Evolutionary conservation across 2,329 filamentous ascomycete species (phyloP).

Genomic region (Rhynchosporium secalis): DNA sequence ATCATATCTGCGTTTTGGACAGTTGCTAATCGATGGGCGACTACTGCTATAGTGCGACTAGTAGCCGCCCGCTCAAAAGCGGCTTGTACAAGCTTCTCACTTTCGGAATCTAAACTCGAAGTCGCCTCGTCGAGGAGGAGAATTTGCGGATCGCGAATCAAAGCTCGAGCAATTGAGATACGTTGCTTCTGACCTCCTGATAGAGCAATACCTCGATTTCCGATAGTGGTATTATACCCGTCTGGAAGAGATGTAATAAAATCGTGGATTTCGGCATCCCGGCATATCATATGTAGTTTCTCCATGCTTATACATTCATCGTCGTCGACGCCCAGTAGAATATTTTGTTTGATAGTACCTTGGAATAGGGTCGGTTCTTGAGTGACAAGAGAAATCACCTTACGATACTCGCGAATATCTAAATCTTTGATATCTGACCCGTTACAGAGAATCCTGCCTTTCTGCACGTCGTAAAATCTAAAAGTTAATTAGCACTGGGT

Average conservation of each 20-base stretch:
- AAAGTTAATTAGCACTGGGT: too few relatives aligned
- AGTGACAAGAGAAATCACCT: constrained; percentile 67
- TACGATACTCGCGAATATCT: constrained; percentile 62
- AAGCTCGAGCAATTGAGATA: constrained; percentile 54
- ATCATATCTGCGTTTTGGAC: constrained; percentile 64
- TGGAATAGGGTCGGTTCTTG: constrained; percentile 70
- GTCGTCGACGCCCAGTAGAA: constrained; percentile 59
- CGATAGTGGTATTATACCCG: constrained; percentile 50
- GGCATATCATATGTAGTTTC: constrained; percentile 48
- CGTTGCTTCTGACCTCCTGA: constrained; percentile 58
- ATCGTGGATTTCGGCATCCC: constrained; percentile 53
- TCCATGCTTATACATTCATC: constrained; percentile 41
- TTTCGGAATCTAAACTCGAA: constrained; percentile 55
- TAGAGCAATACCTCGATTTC: constrained; percentile 48
- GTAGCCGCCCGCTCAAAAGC: constrained; percentile 65
- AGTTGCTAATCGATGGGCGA: constrained; percentile 75
- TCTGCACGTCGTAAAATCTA: constrained; percentile 68
- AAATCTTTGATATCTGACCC: constrained; percentile 58
- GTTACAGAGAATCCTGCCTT: constrained; percentile 66
- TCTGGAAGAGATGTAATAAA: constrained; percentile 54
- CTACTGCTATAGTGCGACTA: constrained; percentile 72
- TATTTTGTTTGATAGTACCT: constrained; percentile 67
- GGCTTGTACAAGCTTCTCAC: constrained; percentile 58
- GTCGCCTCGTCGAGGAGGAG: constrained; percentile 62
- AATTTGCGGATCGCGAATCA: constrained; percentile 52